Evolutionary conservation across 2,329 filamentous ascomycete species (phyloP).

Genomic region (Talaromyces atroroseus): DNA sequence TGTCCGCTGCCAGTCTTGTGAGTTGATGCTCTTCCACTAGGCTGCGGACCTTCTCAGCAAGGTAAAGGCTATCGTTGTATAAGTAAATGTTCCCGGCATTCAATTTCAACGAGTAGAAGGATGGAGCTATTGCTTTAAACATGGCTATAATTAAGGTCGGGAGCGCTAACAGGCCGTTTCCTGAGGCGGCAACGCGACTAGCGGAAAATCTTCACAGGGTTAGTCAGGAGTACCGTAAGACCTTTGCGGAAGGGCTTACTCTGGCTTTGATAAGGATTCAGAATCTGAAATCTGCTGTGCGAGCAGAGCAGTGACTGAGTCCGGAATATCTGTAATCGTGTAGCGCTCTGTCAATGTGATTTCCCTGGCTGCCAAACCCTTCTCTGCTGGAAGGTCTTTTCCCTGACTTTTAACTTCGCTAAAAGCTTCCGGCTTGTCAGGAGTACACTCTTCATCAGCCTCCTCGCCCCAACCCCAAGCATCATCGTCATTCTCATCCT

Average conservation of each 20-base stretch:
- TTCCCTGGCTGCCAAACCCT: slow-evolving; percentile 45
- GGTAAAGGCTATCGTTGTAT: slow-evolving; percentile 59
- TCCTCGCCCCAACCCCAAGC: slow-evolving; percentile 87
- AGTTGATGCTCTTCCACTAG: slow-evolving; percentile 44
- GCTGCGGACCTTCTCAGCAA: slow-evolving; percentile 49
- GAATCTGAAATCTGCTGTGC: slow-evolving; percentile 38
- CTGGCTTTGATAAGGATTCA: slow-evolving; percentile 30
- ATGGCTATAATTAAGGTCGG: slow-evolving; percentile 46
- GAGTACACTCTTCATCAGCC: slow-evolving; percentile 34
- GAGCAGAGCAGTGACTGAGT: slow-evolving; percentile 55
- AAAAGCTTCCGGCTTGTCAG: slow-evolving; percentile 22
- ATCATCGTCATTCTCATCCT: slow-evolving; percentile 47
- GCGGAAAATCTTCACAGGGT: slow-evolving; percentile 26
- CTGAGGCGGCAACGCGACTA: slow-evolving; percentile 37
- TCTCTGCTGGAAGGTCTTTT: not conserved
- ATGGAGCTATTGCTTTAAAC: slow-evolving; percentile 46
- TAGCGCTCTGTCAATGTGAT: slow-evolving; percentile 80
- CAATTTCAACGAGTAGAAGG: slow-evolving; percentile 40
- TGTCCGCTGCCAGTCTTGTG: slow-evolving; percentile 50
- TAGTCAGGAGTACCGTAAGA: slow-evolving; percentile 14
- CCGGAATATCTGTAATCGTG: slow-evolving; percentile 80
- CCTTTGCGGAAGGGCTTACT: slow-evolving; percentile 26
- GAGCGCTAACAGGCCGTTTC: slow-evolving; percentile 39
- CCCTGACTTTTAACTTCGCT: slow-evolving; percentile 20
- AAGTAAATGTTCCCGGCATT: slow-evolving; percentile 56